Conservation (phyloP, 441 rosid species). For the Hura crepitans region DNA sequence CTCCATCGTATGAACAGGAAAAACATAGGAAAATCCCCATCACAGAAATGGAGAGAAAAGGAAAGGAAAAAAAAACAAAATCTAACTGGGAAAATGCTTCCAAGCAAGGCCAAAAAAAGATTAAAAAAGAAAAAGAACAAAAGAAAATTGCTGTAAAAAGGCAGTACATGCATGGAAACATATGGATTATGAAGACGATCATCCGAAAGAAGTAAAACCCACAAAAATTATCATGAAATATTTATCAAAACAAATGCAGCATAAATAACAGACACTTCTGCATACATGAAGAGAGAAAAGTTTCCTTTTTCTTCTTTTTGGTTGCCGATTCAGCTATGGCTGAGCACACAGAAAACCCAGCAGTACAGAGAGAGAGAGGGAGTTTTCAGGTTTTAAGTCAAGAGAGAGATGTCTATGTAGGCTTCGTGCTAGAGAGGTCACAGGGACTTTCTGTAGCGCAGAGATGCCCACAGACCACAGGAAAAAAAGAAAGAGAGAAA, state of each 20-base stretch:
- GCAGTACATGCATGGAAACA: slow-evolving; percentile 20
- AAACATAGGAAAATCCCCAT: background rate
- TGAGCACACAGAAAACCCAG: background rate
- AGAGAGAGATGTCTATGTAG: slow-evolving; percentile 2
- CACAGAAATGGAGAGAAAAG: background rate
- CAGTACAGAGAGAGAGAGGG: slow-evolving; percentile 1
- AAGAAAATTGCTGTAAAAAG: slow-evolving; percentile 9
- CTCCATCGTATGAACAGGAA: slow-evolving; percentile 12
- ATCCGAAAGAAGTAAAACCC: background rate
- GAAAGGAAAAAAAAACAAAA: background rate
- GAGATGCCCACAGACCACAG: slow-evolving; percentile 23
- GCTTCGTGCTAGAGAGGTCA: background rate
- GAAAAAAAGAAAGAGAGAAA: background rate
- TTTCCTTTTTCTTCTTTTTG: background rate
- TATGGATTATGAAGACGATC: background rate
- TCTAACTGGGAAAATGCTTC: slow-evolving; percentile 7
- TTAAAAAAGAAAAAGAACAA: background rate
- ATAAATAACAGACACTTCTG: background rate
- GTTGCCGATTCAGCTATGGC: background rate
- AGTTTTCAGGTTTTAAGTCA: background rate
- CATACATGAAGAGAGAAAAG: background rate
- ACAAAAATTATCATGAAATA: background rate
- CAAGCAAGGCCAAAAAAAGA: background rate
- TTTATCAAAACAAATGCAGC: slow-evolving; percentile 17
- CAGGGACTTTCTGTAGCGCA: background rate